A percentile compares a stretch with the other conserved stretches of the same genome.
Evolutionary conservation across 2,329 filamentous ascomycete species (phyloP).

Genomic region (Endothia cerciana): DNA sequence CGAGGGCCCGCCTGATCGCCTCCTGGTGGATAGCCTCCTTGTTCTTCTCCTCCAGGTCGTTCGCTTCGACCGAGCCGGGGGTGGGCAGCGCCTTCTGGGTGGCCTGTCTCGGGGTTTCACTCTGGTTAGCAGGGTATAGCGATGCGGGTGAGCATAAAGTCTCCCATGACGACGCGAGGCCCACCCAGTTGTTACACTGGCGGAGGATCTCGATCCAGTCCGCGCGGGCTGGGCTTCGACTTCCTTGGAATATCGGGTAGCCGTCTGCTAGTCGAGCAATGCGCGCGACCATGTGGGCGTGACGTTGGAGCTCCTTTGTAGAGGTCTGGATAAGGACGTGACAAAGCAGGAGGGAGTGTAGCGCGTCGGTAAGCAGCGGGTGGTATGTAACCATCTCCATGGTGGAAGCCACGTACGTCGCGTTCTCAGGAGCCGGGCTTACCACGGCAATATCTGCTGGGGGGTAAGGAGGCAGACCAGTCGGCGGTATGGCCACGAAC

Average conservation of each 20-base stretch:
- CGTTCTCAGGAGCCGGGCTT: slow-evolving; percentile 34
- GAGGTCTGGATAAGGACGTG: slow-evolving; percentile 82
- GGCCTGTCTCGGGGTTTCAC: slow-evolving; percentile 28
- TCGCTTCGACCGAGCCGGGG: slow-evolving; percentile 42
- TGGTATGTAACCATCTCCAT: slow-evolving; percentile 76
- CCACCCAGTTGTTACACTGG: slow-evolving; percentile 70
- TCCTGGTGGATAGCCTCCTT: slow-evolving; percentile 63
- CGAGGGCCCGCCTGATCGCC: slow-evolving; percentile 68
- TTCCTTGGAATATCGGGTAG: slow-evolving; percentile 78
- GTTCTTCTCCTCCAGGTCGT: slow-evolving; percentile 14
- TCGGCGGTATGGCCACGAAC: slow-evolving; percentile 70
- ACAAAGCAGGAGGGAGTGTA: slow-evolving; percentile 77
- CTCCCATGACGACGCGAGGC: slow-evolving; percentile 69
- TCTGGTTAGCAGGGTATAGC: slow-evolving; percentile 36
- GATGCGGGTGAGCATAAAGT: slow-evolving; percentile 66
- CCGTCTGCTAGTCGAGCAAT: slow-evolving; percentile 75
- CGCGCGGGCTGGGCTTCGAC: slow-evolving; percentile 70
- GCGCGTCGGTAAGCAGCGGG: slow-evolving; percentile 75
- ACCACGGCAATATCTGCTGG: slow-evolving; percentile 43
- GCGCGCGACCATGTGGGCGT: slow-evolving; percentile 81
- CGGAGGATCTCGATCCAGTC: slow-evolving; percentile 82
- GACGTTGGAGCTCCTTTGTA: slow-evolving; percentile 74
- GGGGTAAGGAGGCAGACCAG: slow-evolving; percentile 71
- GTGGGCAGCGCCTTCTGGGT: slow-evolving; percentile 38
- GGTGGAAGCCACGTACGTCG: slow-evolving; percentile 41